phyloP scores from a whole-genome alignment of 129 eudicot genomes.

The Flaveria brownii region DNA sequence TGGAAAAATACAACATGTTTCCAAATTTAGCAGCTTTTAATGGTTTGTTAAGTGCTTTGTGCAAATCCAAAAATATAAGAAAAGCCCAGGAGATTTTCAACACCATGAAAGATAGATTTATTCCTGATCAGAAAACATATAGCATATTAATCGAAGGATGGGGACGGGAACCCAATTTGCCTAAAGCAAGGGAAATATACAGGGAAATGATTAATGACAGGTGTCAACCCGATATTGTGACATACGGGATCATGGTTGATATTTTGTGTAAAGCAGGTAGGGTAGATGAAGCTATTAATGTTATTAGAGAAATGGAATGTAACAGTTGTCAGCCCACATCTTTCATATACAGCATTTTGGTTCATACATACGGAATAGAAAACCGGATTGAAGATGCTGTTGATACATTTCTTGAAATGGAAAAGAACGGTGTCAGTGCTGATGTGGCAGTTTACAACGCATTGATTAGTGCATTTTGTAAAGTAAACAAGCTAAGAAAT shows the following conservation, averaged over 20 bases:
- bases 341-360: constrained; percentile 78
- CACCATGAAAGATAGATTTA: constrained; percentile 61
- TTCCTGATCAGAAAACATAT: constrained; percentile 84
- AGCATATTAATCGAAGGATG: constrained; percentile 93
- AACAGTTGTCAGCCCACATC: constrained; percentile 71
- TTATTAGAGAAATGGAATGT: constrained; percentile 65
- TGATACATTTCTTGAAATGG: constrained; percentile 89
- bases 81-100: constrained; percentile 94
- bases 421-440: constrained; percentile 57
- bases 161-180: constrained; percentile 93
- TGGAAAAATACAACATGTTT: constrained; percentile 64
- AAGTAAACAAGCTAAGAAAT: constrained; percentile 65
- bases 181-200: constrained; percentile 77
- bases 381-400: constrained; percentile 88
- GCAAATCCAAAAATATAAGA: constrained; percentile 86
- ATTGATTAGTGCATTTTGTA: constrained; percentile 86
- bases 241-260: constrained; percentile 93
- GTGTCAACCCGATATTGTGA: constrained; percentile 77
- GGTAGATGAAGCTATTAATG: constrained; percentile 74
- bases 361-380: constrained; percentile 85
- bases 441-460: constrained; percentile 90
- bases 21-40: constrained; percentile 91
- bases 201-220: constrained; percentile 66
- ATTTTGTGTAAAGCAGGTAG: constrained; percentile 84
- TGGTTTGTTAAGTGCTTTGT: constrained; percentile 82